Evolutionary conservation across 768 basidiomycete genomes (phyloP).

Genomic region (Paxillus ammoniavirescens): DNA sequence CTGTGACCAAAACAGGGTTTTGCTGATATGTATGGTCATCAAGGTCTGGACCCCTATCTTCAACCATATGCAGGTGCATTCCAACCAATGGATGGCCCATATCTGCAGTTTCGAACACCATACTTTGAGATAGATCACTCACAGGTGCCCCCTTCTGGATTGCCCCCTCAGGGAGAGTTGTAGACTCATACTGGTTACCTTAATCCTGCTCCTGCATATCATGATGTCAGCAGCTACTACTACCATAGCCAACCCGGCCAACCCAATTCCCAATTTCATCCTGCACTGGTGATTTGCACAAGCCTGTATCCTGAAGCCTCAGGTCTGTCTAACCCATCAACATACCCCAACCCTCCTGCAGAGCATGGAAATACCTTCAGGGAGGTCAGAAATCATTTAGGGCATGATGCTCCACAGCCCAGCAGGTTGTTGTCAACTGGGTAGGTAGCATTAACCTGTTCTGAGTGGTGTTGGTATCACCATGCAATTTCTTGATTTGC

Average conservation of each 20-base stretch:
- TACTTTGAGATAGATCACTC: neutral
- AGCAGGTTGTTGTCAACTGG: too few relatives aligned
- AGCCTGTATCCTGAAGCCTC: too few relatives aligned
- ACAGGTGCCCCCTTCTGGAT: neutral
- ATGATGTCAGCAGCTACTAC: neutral
- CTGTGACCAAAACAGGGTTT: conserved; percentile 25
- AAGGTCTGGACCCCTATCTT: neutral
- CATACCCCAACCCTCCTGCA: too few relatives aligned
- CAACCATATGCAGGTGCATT: neutral
- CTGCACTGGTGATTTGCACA: neutral
- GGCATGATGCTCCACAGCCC: too few relatives aligned
- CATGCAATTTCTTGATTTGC: too few relatives aligned
- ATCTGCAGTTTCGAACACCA: neutral
- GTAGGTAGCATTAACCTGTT: too few relatives aligned
- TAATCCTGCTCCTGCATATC: neutral
- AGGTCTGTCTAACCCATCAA: too few relatives aligned
- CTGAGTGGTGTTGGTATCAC: too few relatives aligned
- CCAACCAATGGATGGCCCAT: neutral
- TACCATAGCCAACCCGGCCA: neutral
- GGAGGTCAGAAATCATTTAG: too few relatives aligned
- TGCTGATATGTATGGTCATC: conserved; percentile 4
- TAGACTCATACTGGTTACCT: neutral
- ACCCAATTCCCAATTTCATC: neutral
- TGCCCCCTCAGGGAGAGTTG: neutral
- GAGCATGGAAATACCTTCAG: too few relatives aligned